Evolutionary conservation across 192 early-diverging fungal species (phyloP).

Genomic region (Linnemannia hyalina): DNA sequence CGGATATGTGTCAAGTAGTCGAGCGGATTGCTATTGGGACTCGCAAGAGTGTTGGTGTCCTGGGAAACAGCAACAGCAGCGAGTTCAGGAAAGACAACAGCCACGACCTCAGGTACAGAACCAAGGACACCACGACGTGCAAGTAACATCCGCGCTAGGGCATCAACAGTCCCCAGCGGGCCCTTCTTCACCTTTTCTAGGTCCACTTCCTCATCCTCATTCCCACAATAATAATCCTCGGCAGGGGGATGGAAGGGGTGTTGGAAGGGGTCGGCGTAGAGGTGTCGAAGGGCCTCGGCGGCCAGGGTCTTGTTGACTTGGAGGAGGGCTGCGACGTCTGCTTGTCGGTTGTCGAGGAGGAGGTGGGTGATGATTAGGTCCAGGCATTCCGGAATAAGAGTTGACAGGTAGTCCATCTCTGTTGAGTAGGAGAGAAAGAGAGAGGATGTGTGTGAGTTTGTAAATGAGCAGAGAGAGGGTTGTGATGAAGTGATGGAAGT

Average conservation of each 20-base stretch:
- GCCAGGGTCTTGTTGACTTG: background rate
- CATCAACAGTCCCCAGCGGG: background rate
- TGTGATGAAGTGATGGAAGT: too few relatives aligned
- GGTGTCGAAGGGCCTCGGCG: background rate
- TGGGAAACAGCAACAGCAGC: background rate
- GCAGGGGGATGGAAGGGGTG: background rate
- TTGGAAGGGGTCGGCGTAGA: background rate
- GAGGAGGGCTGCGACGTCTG: background rate
- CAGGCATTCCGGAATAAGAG: background rate
- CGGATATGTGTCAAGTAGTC: background rate
- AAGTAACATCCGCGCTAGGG: background rate
- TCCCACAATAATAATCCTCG: too few relatives aligned
- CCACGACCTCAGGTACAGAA: background rate
- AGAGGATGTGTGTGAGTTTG: background rate
- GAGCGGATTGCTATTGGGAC: background rate
- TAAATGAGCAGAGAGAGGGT: background rate
- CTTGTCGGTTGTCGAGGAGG: background rate
- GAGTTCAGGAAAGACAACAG: background rate
- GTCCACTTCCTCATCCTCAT: background rate
- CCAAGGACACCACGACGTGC: background rate
- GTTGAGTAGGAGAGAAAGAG: background rate
- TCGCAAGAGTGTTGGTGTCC: background rate
- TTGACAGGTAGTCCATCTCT: background rate
- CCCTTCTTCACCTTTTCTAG: background rate
- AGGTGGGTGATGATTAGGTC: background rate